phyloP scores from a whole-genome alignment of 805 yeast species.

The Tetrapisispora pingtungensis region DNA sequence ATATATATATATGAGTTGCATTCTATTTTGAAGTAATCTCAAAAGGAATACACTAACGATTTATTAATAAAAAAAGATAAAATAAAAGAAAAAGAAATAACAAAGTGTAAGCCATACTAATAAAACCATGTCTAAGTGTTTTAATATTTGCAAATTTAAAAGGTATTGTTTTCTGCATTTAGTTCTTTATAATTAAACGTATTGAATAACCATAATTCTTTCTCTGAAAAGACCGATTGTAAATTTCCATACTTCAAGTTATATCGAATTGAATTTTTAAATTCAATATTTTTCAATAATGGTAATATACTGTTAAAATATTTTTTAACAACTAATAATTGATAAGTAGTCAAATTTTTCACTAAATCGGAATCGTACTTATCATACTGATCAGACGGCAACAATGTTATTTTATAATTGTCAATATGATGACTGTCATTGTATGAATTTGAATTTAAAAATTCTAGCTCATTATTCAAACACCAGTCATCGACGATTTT shows the following conservation, averaged over 20 bases:
- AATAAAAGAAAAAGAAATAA: too few relatives aligned
- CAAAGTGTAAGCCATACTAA: too few relatives aligned
- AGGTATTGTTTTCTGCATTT: neutral
- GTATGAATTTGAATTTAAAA: neutral
- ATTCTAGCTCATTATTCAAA: constrained; percentile 9
- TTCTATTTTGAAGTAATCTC: neutral
- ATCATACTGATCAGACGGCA: neutral
- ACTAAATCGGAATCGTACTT: neutral
- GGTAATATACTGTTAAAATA: constrained; percentile 13
- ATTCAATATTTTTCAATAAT: constrained; percentile 7
- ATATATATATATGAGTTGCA: neutral
- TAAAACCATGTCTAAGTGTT: neutral
- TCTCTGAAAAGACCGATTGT: constrained; percentile 4
- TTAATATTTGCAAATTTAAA: too few relatives aligned
- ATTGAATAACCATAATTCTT: constrained; percentile 1
- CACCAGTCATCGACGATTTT: constrained; percentile 22
- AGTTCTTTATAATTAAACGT: constrained; percentile 1
- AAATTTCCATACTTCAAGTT: constrained; percentile 1
- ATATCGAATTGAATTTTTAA: neutral
- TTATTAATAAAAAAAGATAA: too few relatives aligned
- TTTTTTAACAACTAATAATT: constrained; percentile 8
- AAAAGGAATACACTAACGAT: neutral
- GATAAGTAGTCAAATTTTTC: neutral
- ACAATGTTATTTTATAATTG: neutral
- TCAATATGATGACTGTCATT: neutral